Evolutionary conservation across 495 filamentous ascomycete species (phyloP).

Genomic region (Hypoxylon intermedium): DNA sequence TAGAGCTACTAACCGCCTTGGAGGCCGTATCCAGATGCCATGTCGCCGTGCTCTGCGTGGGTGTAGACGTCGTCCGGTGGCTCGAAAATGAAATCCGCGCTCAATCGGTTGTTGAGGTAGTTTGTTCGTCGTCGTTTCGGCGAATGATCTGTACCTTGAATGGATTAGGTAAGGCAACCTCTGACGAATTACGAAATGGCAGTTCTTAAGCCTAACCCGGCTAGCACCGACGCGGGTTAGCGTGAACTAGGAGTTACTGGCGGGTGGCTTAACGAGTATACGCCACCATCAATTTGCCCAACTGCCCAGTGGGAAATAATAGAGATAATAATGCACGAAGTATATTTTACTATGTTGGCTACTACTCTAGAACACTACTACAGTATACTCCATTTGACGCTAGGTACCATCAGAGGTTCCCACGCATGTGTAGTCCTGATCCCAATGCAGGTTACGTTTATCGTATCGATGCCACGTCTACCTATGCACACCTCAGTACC

Average conservation of each 20-base stretch:
- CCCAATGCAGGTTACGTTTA: too few relatives aligned
- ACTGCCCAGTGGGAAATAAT: too few relatives aligned
- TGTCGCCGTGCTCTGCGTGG: conserved; percentile 50
- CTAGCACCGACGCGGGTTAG: conserved; percentile 7
- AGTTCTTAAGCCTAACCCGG: conserved; percentile 13
- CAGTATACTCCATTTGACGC: too few relatives aligned
- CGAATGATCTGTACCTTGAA: conserved; percentile 25
- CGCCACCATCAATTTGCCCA: too few relatives aligned
- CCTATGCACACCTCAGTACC: too few relatives aligned
- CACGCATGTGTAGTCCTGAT: too few relatives aligned
- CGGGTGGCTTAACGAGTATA: too few relatives aligned
- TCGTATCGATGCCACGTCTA: too few relatives aligned
- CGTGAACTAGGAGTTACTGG: background rate
- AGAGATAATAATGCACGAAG: too few relatives aligned
- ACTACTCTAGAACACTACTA: too few relatives aligned
- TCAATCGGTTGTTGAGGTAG: conserved; percentile 16
- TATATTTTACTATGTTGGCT: too few relatives aligned
- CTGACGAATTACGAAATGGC: conserved; percentile 14
- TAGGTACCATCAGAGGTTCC: too few relatives aligned
- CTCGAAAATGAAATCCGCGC: background rate
- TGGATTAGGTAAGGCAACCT: conserved; percentile 22
- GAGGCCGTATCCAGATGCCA: conserved; percentile 85
- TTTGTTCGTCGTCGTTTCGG: background rate
- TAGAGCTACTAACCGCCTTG: conserved; percentile 68
- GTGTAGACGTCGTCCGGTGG: conserved; percentile 16